Base-by-base conservation (phyloP, 2,329 filamentous ascomycete genomes). In the Cryphonectria radicalis region DNA sequence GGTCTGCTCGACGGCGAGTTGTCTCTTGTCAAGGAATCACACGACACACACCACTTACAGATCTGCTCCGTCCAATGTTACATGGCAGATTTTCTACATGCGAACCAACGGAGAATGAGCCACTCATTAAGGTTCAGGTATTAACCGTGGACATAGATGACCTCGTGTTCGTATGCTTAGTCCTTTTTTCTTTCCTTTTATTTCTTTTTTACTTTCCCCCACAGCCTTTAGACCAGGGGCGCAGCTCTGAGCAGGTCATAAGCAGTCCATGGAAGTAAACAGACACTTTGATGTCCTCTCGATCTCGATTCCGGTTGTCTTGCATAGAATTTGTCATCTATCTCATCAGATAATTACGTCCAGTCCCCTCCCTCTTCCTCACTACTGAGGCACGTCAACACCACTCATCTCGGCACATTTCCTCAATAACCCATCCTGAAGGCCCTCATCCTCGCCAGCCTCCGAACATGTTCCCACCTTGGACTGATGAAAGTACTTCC, bases 391-490 rank as follows among this genome's bases (percentile, higher is more conserved):
- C 1, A 72, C 50, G 11, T 57, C 32, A 42, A 78, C 73, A 13
- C 76, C 77, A 37, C 75, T 78, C 11, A 81, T 76, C 25, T 76
- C 74, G 50, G 77, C 78, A 70, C 82, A 72, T 19, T 77, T 73
- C 67, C 80, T 76, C 70, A 88, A 70, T 46, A 88, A 75, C 73
- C 77, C 77, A 17, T 87, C 82, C 75, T 88, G 86, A 62, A 78
- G 77, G 68, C 73, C 75, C 53, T 79, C 79, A 68, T 86, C 82
- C 28, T 80, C 75, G 19, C 78, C 80, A 50, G 74, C 81, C 68
- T 72, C 76, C 67, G 74, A 75, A 67, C 73, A 76, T 40, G 71
- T 76, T 22, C 70, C 73, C 74, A 79, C 76, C 68, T 76, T 76
- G 19, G 77, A 77, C 17, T 78, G 77, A 55, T 78, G 79, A 64